Evolutionary conservation across 768 basidiomycete genomes (phyloP), one percentile per base, ranked within the genome.

Genomic region (Suillus fuscotomentosus): DNA sequence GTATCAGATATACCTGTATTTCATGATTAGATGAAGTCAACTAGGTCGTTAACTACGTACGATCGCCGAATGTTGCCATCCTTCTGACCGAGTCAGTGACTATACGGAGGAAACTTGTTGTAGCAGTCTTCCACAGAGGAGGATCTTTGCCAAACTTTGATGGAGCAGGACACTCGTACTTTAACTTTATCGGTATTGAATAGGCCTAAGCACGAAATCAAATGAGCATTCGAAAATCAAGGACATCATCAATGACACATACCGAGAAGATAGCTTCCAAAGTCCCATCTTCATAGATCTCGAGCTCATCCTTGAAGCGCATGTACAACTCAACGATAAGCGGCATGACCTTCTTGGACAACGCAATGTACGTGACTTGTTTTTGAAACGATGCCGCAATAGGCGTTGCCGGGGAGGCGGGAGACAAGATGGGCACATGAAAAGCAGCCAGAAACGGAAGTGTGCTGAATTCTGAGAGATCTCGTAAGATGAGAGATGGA

Each of bases 61-160:
- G 80, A 63, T 81, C 71, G 20, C 79, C 84, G 24, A 90, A 73
- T 4, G 67, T 67, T 65, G 84, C 77, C 60, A 94, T 77, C 63
- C 83, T 84, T 31, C 73, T 66, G 1, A 84, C 80, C 67, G 86
- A 87, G 64, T 90, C 89, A 63, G 86, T 90, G 51, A 93, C 88
- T 39, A 93, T 83, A 15, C 81, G 80, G 70, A 95, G 78, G 75
- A 94, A 94, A 70, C 82, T 88, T 15, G 82, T 84, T 2, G 91
- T 94, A n/a, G 95, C 96, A 0, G 94, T 95, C 78, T 95, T 96
- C 97, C 97, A 99, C 3, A 99, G 78, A 0, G 96, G 95, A 24
- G 76, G 78, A 70, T 96, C 97, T 61, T 92, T 89, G 3, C 93
- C 94, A 71, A 87, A 94, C 72, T 90, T 95, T 47, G 91, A 94